Base-by-base conservation (phyloP, 805 yeast species). In the Saitoella complicata region DNA sequence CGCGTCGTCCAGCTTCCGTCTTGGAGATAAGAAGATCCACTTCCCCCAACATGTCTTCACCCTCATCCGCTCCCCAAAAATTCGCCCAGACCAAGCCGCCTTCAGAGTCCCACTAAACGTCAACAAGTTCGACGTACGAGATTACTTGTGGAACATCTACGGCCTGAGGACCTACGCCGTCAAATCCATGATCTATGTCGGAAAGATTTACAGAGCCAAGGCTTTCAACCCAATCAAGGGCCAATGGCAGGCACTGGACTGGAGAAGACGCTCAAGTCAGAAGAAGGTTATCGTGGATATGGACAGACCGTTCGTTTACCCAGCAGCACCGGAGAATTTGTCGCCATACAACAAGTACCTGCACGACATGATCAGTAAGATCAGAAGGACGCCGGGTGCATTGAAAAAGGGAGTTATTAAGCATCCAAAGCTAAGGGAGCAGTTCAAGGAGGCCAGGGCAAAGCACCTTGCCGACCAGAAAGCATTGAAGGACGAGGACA, bases 271-370 rank as follows among this genome's bases (percentile, higher is more conserved):
- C 6, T 77, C 87, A 1, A 95, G 85, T 64, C 72, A 75, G 52
- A 91, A 91, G 68, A 87, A 86, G 64, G 91, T 91, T 97, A 88
- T 95, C 21, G 80, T 91, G 43, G 97, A 87, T 55, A 81, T 91
- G 88, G 78, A 76, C 46, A 85, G 88, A 52, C 98, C 99, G 29
- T 91, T 91, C 59, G 71, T 91, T 40, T 91, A 96, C 95, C 99
- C 99, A 4, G 72, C 68, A 48, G 60, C 55, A 37, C 63, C 69
- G 40, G 67, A 67, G 51, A 63, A 63, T 13, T 47, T 51, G 13
- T 21, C 21, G 21, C 21, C 21, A 21, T 21, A 21, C 21, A 21
- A 21, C 21, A 21, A 21, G 21, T 21, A 21, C 21, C 21, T 21
- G 21, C 21, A 21, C 21, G 21, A 21, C 4, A 21, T 21, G 21